Evolutionary conservation across 352 stramenopile species (phyloP).

Genomic region (Phytophthora citrophthora): DNA sequence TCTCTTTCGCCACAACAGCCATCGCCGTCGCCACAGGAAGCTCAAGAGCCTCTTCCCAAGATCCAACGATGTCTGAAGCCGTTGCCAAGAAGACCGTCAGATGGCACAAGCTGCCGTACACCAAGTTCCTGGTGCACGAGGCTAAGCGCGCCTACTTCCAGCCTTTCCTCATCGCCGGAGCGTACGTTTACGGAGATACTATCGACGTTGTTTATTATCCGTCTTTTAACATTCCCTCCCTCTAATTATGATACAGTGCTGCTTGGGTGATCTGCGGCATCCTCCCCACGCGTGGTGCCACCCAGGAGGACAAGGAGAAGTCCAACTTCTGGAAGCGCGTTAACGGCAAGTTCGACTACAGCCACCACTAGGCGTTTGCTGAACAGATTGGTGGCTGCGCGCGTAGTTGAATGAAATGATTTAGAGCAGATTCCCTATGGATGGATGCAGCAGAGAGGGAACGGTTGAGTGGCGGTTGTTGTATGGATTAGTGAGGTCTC

Average conservation of each 20-base stretch:
- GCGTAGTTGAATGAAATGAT: slow-evolving; percentile 9
- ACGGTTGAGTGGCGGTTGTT: not conserved
- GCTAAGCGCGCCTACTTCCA: slow-evolving; percentile 82
- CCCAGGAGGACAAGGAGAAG: slow-evolving; percentile 84
- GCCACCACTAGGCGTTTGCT: slow-evolving; percentile 65
- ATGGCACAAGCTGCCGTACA: slow-evolving; percentile 87
- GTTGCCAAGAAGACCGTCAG: slow-evolving; percentile 68
- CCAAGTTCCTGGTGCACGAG: slow-evolving; percentile 81
- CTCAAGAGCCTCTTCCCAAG: not conserved
- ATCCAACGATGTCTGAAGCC: slow-evolving; percentile 53
- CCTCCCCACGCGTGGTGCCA: slow-evolving; percentile 77
- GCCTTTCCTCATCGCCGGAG: slow-evolving; percentile 81
- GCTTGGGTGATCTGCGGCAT: slow-evolving; percentile 86
- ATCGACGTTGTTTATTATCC: not conserved
- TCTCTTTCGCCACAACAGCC: slow-evolving; percentile 28
- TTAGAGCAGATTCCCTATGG: not conserved
- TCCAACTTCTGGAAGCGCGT: slow-evolving; percentile 88
- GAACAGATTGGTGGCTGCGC: not conserved
- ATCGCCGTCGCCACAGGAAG: slow-evolving; percentile 22
- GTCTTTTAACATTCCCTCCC: slow-evolving; percentile 2
- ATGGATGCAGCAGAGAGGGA: not conserved
- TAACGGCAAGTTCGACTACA: slow-evolving; percentile 86
- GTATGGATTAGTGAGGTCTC: slow-evolving; percentile 4
- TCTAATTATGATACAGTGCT: slow-evolving; percentile 36
- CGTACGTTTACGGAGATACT: slow-evolving; percentile 41